Evolutionary conservation across 768 basidiomycete genomes (phyloP), one percentile per base, ranked within the genome.

Genomic region (Lentinus brumalis): DNA sequence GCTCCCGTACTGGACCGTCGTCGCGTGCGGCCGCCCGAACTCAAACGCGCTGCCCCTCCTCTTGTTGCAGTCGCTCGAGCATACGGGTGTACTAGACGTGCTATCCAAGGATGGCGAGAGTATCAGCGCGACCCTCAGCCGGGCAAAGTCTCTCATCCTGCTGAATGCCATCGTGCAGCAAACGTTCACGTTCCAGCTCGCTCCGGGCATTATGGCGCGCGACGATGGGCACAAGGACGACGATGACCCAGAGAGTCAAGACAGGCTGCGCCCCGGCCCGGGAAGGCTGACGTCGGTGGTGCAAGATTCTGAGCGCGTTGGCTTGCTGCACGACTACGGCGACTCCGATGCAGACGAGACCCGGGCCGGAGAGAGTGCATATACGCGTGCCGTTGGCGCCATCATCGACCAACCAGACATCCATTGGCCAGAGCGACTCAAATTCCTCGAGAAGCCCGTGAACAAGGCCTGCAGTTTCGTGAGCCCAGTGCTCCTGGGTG

Each of bases 81-180:
- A 57, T 39, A 66, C 69, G 29, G 72, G 70, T 31, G 67, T 71
- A 8, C 71, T 73, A 31, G 58, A 64, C 52, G 32, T 44, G n/a
- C 63, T 71, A 26, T 21, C 61, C 16, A 46, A 26, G 21, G 41
- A 44, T 16, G 69, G 63, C 39, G 72, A 70, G 52, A 15, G 45
- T 18, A 39, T 53, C 16, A n/a, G 50, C 26, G 46, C 50, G 21
- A 64, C 66, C n/a, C 65, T 73, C 26, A 29, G 15, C 49, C 66
- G 71, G 50, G 72, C 70, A 4, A 64, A 68, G 56, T 67, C 66
- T n/a, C 59, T 71, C 26, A 60, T 71, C n/a, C 70, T 73, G 12
- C 65, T 73, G 45, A 73, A 73, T 57, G 70, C 66, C 45, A 63
- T 71, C 60, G 66, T 71, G 18, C 70, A 73, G 65, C 70, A 73